These are phyloP conservation scores for Gossypium lobatum DNA, from an alignment of 441 rosid genomes.

Conservation along the genomic window DNA sequence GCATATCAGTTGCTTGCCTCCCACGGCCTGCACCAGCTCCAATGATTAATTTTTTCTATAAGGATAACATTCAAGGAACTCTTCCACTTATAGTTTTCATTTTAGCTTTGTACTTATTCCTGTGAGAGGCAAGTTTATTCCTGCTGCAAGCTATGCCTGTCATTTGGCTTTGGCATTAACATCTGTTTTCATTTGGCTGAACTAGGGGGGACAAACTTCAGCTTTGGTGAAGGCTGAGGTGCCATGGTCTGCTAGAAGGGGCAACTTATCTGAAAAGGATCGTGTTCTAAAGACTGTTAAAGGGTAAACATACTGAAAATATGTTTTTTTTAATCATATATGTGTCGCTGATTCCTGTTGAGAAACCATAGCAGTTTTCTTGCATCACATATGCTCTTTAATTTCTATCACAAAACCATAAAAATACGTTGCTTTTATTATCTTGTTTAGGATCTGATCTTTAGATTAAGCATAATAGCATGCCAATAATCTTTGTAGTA, in stretches of 20 bases:
- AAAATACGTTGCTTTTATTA: no score
- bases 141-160: background rate
- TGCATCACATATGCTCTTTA: background rate
- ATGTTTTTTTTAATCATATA: background rate
- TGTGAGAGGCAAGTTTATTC: background rate
- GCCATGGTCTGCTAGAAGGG: constrained; percentile 88
- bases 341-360: no score
- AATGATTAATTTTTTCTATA: background rate
- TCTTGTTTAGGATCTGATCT: no score
- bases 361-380: no score
- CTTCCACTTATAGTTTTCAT: background rate
- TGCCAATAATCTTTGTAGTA: no score
- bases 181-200: constrained; percentile 14
- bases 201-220: constrained; percentile 65
- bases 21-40: no score
- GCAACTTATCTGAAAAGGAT: constrained; percentile 70
- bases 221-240: constrained; percentile 73
- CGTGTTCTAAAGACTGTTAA: constrained; percentile 81
- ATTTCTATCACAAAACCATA: no score
- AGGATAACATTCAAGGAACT: background rate
- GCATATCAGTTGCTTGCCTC: no score
- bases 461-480: no score
- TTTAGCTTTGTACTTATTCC: background rate
- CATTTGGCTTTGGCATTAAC: constrained; percentile 11
- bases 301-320: constrained; percentile 45